A percentile compares a stretch with the other conserved stretches of the same genome.
phyloP scores from a whole-genome alignment of 2,329 filamentous ascomycete genomes.

The Pestalotiopsis fici region DNA sequence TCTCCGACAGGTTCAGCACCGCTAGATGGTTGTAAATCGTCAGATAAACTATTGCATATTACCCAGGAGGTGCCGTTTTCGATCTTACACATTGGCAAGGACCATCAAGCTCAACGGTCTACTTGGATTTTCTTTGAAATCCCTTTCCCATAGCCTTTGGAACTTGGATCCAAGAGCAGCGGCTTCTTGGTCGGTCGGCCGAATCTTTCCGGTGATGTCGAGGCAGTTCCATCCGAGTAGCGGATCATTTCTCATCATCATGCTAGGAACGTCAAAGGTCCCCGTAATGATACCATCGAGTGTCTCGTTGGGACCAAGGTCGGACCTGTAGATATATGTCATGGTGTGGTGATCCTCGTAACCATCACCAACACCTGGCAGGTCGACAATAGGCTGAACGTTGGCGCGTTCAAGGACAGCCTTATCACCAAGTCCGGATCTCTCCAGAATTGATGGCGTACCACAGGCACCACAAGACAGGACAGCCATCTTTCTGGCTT shows the following conservation, averaged over 20 bases:
- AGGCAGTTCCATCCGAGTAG: constrained; percentile 23
- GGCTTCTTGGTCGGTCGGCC: constrained; percentile 21
- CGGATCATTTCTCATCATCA: constrained; percentile 15
- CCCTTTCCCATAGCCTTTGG: constrained; percentile 20
- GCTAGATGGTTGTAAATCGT: neutral
- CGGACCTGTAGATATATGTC: constrained; percentile 43
- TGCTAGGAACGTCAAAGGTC: constrained; percentile 6
- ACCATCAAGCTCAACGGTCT: constrained; percentile 18
- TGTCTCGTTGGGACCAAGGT: constrained; percentile 16
- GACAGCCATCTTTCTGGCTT: constrained; percentile 50
- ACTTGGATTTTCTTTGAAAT: constrained; percentile 19
- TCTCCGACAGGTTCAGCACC: neutral
- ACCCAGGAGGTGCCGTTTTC: too few species aligned
- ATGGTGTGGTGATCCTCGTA: constrained; percentile 53
- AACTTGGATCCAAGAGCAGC: constrained; percentile 20
- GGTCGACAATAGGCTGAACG: constrained; percentile 33
- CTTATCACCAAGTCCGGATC: constrained; percentile 50
- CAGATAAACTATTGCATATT: neutral
- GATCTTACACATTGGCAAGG: neutral
- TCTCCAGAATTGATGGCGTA: constrained; percentile 48
- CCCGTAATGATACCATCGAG: constrained; percentile 15
- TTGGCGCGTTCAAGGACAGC: constrained; percentile 40
- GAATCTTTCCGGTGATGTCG: constrained; percentile 21
- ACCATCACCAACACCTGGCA: constrained; percentile 47
- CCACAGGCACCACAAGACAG: constrained; percentile 39